Evolutionary conservation across 1,139 yeast species (phyloP).

Genomic region (Suhomyces taliae): DNA sequence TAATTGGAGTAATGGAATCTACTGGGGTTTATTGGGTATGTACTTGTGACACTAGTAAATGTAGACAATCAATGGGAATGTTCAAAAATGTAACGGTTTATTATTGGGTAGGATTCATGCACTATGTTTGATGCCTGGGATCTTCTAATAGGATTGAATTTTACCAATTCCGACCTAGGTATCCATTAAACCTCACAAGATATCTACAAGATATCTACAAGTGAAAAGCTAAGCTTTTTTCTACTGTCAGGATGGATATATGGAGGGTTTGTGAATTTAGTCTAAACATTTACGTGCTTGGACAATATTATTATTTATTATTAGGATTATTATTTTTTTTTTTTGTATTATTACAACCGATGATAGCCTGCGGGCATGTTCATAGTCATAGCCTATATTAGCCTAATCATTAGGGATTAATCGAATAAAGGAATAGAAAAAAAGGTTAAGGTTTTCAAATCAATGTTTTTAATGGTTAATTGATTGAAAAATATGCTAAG

Average conservation of each 20-base stretch:
- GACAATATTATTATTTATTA: constrained; percentile 1
- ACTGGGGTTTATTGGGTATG: constrained; percentile 1
- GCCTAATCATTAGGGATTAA: background rate
- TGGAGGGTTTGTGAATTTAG: background rate
- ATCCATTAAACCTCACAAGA: background rate
- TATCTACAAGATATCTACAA: background rate
- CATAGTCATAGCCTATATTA: constrained; percentile 7
- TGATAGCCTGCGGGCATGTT: constrained; percentile 4
- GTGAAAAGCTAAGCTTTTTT: no score
- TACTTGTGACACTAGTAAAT: constrained; percentile 8
- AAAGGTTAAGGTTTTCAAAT: no score
- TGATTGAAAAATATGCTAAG: no score
- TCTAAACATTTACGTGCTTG: constrained; percentile 7
- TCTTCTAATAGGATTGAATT: no score
- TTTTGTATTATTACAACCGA: constrained; percentile 7
- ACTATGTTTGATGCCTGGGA: background rate
- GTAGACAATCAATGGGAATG: constrained; percentile 8
- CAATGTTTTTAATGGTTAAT: no score
- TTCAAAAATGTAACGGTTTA: constrained; percentile 1
- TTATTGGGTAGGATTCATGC: background rate
- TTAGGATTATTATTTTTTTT: background rate
- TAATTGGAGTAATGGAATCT: background rate
- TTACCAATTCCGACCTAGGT: background rate
- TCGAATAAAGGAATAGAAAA: background rate
- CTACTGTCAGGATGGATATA: background rate